phyloP scores from a whole-genome alignment of 352 stramenopile genomes.

The Globisporangium barbulae region DNA sequence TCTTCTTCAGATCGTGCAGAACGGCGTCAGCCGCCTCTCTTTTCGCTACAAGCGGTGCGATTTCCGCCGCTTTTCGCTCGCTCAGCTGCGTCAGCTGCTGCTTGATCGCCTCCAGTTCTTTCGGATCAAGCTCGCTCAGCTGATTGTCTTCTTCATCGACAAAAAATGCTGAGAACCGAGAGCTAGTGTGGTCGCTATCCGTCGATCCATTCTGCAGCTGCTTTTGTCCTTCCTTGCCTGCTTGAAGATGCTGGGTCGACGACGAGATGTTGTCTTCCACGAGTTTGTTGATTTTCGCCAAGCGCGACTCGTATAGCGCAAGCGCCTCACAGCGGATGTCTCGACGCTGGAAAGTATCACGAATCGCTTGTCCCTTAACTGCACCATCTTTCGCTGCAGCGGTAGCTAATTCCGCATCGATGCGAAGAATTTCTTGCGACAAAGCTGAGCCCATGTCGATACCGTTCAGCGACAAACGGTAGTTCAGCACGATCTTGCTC shows the following conservation, averaged over 20 bases:
- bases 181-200: neutral
- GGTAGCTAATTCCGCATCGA: conserved; percentile 47
- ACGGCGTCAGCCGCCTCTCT: conserved; percentile 16
- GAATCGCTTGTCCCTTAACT: conserved; percentile 68
- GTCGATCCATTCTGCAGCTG: neutral
- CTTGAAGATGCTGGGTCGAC: conserved; percentile 31
- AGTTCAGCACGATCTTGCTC: conserved; percentile 45
- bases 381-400: conserved; percentile 41
- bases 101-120: conserved; percentile 34
- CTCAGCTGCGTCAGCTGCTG: conserved; percentile 34
- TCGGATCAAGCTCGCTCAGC: conserved; percentile 24
- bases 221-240: conserved; percentile 17
- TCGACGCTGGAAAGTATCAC: conserved; percentile 71
- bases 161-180: conserved; percentile 12
- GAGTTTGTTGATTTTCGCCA: conserved; percentile 37
- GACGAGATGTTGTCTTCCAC: conserved; percentile 36
- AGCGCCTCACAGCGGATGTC: conserved; percentile 75
- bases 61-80: conserved; percentile 31
- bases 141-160: conserved; percentile 16
- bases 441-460: conserved; percentile 36
- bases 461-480: conserved; percentile 47
- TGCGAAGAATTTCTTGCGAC: conserved; percentile 42
- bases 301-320: conserved; percentile 38
- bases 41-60: conserved; percentile 33
- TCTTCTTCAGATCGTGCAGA: conserved; percentile 30